Conservation (phyloP, 805 yeast species). For the Hanseniaspora guilliermondii region DNA sequence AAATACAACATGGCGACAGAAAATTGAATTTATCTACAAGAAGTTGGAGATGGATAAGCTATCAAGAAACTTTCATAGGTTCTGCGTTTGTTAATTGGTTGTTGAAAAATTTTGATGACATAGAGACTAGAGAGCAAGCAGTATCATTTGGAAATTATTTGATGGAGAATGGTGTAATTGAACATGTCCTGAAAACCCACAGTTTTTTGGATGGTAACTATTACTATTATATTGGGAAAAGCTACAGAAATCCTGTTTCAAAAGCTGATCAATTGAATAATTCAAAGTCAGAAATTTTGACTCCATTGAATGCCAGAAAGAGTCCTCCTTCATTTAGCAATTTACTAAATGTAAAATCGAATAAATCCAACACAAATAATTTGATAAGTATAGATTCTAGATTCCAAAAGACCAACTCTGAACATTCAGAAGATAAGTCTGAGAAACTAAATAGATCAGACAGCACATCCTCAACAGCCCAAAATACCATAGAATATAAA, state of each 20-base stretch:
- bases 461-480: background rate
- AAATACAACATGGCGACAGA: conserved; percentile 45
- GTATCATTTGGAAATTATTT: conserved; percentile 63
- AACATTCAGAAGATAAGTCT: conserved; percentile 15
- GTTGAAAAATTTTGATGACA: conserved; percentile 62
- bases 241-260: conserved; percentile 31
- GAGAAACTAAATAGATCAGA: background rate
- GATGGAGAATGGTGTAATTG: conserved; percentile 59
- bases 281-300: background rate
- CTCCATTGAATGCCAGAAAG: background rate
- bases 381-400: background rate
- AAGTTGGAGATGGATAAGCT: conserved; percentile 80
- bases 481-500: background rate
- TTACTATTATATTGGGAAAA: conserved; percentile 60
- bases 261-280: background rate
- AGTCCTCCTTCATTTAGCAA: conserved; percentile 10
- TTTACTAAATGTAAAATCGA: conserved; percentile 1
- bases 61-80: conserved; percentile 70
- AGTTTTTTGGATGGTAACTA: conserved; percentile 86
- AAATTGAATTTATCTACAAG: conserved; percentile 65
- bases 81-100: conserved; percentile 80
- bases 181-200: conserved; percentile 76
- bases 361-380: background rate
- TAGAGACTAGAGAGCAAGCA: conserved; percentile 74
- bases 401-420: background rate